These are phyloP conservation scores for Oryza meridionalis DNA, from an alignment of 176 grass and related monocot genomes.

Conservation along the genomic window DNA sequence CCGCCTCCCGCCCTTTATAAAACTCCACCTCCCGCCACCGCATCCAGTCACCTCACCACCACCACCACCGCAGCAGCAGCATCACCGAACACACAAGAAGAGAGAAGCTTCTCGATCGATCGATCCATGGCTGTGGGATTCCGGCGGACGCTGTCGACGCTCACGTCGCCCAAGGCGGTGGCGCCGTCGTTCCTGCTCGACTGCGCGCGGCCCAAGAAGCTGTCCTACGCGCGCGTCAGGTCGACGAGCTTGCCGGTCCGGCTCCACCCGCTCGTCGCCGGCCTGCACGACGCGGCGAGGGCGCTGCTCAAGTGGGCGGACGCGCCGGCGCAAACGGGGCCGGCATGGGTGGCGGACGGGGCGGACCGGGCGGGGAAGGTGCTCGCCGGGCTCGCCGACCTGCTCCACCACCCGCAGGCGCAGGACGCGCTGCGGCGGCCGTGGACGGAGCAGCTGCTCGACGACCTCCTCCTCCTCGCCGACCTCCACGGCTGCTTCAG, in stretches of 20 bases:
- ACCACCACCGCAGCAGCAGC: too few relatives aligned
- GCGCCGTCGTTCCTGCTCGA: conserved; percentile 50
- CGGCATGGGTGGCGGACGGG: conserved; percentile 54
- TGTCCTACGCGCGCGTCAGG: conserved; percentile 49
- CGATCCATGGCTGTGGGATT: conserved; percentile 56
- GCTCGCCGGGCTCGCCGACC: conserved; percentile 36
- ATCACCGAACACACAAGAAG: not conserved
- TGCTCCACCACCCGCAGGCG: conserved; percentile 64
- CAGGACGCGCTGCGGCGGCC: conserved; percentile 54
- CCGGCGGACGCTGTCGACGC: conserved; percentile 45
- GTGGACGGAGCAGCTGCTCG: conserved; percentile 60
- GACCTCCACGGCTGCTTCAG: conserved; percentile 59
- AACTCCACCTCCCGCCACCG: conserved; percentile 15
- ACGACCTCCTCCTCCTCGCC: conserved; percentile 63
- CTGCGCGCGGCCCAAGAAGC: conserved; percentile 61
- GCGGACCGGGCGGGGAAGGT: not conserved
- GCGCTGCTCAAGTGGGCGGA: conserved; percentile 48
- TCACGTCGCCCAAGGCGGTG: conserved; percentile 41
- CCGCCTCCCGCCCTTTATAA: conserved; percentile 39
- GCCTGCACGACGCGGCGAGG: conserved; percentile 52
- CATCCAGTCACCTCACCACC: too few relatives aligned
- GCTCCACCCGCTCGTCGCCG: conserved; percentile 62
- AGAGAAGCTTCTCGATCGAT: not conserved
- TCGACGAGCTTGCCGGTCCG: conserved; percentile 66
- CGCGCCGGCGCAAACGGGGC: conserved; percentile 21